These are phyloP conservation scores for Samsoniella hepiali DNA, from an alignment of 2,329 filamentous ascomycete genomes.

Conservation along the genomic window DNA sequence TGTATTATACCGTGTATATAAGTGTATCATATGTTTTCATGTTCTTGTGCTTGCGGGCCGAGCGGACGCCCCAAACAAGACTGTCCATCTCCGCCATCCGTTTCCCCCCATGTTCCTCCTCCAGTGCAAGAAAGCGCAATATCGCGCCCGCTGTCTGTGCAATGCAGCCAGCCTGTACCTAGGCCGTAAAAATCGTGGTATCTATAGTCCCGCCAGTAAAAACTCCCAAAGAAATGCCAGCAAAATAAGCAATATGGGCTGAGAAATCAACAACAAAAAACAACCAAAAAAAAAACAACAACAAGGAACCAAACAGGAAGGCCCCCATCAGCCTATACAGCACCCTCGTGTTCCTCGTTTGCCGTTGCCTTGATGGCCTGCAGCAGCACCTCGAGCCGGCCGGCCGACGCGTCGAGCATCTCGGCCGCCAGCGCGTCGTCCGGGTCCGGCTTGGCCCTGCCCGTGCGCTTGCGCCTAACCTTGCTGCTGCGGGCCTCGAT, in stretches of 20 bases:
- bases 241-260: too few species aligned
- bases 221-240: slow-evolving; percentile 2
- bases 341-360: slow-evolving; percentile 21
- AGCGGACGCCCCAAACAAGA: slow-evolving; percentile 10
- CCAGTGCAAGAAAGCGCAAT: neutral
- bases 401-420: slow-evolving; percentile 42
- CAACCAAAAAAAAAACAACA: neutral
- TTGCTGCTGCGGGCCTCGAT: slow-evolving; percentile 49
- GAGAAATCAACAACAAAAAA: neutral
- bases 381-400: slow-evolving; percentile 41
- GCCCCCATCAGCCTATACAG: slow-evolving; percentile 4
- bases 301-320: neutral
- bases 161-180: neutral
- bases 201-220: neutral
- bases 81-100: neutral
- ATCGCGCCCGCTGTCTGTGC: neutral
- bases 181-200: slow-evolving; percentile 8
- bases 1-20: slow-evolving; percentile 8
- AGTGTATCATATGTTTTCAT: slow-evolving; percentile 9
- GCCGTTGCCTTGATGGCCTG: slow-evolving; percentile 31
- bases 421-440: slow-evolving; percentile 42
- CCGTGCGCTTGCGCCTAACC: slow-evolving; percentile 39
- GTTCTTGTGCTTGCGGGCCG: neutral
- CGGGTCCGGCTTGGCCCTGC: slow-evolving; percentile 32
- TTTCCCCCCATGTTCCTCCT: neutral